Percentiles rank a stretch among this genome's conserved stretches.
Conservation (phyloP, 805 yeast genomes). For the Yamadazyma takamatsuzukensis region DNA sequence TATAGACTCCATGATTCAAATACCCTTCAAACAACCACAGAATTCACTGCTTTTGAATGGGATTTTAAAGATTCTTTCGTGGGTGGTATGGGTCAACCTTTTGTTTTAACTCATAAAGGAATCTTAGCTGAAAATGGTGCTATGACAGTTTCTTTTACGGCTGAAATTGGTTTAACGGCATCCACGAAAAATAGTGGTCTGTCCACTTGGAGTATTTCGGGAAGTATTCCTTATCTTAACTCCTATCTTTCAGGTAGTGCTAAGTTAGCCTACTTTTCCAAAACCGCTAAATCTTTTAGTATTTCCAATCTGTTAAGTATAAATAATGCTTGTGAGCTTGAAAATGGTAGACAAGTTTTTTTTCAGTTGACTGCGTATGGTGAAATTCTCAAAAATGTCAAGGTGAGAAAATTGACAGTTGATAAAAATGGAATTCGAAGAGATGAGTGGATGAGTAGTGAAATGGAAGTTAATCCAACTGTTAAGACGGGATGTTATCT, state of each 20-base stretch:
- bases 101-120: no score
- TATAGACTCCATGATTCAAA: no score
- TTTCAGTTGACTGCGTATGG: constrained; percentile 2
- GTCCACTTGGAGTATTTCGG: constrained; percentile 2
- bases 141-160: constrained; percentile 6
- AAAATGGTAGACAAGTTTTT: constrained; percentile 8
- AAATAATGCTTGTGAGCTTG: constrained; percentile 13
- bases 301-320: constrained; percentile 1
- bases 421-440: constrained; percentile 1
- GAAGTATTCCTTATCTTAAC: constrained; percentile 1
- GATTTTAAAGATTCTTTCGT: constrained; percentile 8
- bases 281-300: constrained; percentile 1
- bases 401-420: constrained; percentile 3
- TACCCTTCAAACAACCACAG: no score
- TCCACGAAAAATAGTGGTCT: constrained; percentile 2
- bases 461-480: no score
- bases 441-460: constrained; percentile 15
- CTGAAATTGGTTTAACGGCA: constrained; percentile 1
- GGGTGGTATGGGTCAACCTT: no score
- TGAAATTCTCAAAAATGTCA: constrained; percentile 4
- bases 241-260: no score
- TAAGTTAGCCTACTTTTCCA: constrained; percentile 1
- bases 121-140: constrained; percentile 8
- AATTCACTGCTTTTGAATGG: constrained; percentile 7
- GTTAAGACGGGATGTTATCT: no score